Evolutionary conservation across 495 filamentous ascomycete genomes (phyloP), one percentile per base, ranked within the genome.

Genomic region (Bathelium albidoporum): DNA sequence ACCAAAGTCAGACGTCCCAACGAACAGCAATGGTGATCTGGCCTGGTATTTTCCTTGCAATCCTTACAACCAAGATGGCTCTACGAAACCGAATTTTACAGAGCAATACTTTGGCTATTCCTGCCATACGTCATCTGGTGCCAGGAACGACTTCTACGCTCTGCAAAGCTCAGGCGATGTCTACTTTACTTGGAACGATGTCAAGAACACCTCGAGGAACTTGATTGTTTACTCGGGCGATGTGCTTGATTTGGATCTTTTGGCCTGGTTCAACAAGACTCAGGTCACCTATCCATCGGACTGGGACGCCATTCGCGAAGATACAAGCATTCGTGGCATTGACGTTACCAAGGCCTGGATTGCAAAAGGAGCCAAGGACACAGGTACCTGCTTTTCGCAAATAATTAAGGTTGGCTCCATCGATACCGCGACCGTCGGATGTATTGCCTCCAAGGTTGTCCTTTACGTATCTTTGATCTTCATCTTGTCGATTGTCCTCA

Each of bases 41-140:
- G 95, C 88, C 0, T 99, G 94, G 92, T 99, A 99, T 73, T 96
- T 97, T 72, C 95, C 95, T 0, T 99, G 95, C 79, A 84, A 77
- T 10, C 79, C 89, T 3, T 95, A 91, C 80, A 93, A 92, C 60
- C 94, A 96, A 69, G 95, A 99, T 71, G 95, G 95, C 14, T 96
- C 91, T 14, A 85, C 80, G 20, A 75, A 81, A 59, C 85, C 87
- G 0, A 95, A 97, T 72, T 73, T 77, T 29, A 92, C 91, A 0
- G 76, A 76, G n/a, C 81, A 83, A 0, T 86, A 86, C 69, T 95
- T 95, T 20, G 94, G 95, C 14, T 97, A 93, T 75, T 80, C 80
- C n/a, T 99, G 95, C 72, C 95, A 99, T 70, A 96, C 92, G 0
- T 85, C 85, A 1, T 74, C 72, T 1, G 59, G 66, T 1, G 85